phyloP scores from a whole-genome alignment of 768 basidiomycete species.

The Podaxis sp. region DNA sequence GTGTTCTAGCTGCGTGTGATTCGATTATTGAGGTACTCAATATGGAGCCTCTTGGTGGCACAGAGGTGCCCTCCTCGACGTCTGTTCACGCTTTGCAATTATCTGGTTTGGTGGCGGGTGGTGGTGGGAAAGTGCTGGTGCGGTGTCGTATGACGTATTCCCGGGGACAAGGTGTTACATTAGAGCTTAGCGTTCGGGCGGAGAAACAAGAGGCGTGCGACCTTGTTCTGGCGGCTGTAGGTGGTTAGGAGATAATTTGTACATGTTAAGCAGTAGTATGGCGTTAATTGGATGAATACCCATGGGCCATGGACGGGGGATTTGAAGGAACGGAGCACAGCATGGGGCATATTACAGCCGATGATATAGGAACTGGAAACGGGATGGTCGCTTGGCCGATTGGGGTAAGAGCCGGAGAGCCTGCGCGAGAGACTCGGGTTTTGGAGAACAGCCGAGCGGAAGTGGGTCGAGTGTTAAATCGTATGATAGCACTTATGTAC shows the following conservation, averaged over 20 bases:
- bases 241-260: conserved; percentile 42
- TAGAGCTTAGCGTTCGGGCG: conserved; percentile 89
- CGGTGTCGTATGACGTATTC: conserved; percentile 96
- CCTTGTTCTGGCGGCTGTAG: conserved; percentile 89
- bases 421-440: conserved; percentile 2
- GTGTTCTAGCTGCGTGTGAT: conserved; percentile 81
- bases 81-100: conserved; percentile 94
- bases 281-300: background rate
- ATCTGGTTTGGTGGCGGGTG: conserved; percentile 87
- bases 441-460: conserved; percentile 14
- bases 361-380: conserved; percentile 10
- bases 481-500: conserved; percentile 13
- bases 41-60: conserved; percentile 96
- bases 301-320: too few species aligned
- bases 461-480: conserved; percentile 4
- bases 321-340: background rate
- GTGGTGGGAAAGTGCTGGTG: conserved; percentile 94
- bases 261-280: background rate
- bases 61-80: conserved; percentile 75
- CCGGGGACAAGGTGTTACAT: conserved; percentile 85
- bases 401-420: conserved; percentile 2
- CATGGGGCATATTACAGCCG: conserved; percentile 4
- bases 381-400: conserved; percentile 2
- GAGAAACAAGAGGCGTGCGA: conserved; percentile 86
- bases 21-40: conserved; percentile 94